These are phyloP conservation scores for Batrachochytrium dendrobatidis DNA, from an alignment of 371 early-diverging fungal genomes.

Conservation along the genomic window DNA sequence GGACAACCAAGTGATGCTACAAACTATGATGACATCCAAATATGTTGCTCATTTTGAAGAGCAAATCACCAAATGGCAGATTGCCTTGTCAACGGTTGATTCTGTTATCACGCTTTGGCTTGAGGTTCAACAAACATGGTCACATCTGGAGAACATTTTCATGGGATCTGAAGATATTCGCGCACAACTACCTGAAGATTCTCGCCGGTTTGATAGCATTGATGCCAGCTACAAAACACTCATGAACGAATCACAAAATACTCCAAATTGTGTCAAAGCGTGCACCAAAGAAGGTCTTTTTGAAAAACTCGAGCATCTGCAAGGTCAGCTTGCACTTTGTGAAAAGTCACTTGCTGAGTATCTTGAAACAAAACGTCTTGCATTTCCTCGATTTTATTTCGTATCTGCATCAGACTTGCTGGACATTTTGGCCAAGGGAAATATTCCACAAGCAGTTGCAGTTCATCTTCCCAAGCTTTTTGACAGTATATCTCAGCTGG, in stretches of 20 bases:
- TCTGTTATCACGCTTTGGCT: constrained; percentile 48
- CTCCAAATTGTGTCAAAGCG: constrained; percentile 49
- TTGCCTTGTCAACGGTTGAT: constrained; percentile 49
- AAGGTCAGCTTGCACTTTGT: constrained; percentile 51
- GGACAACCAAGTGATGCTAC: constrained; percentile 61
- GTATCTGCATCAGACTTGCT: constrained; percentile 53
- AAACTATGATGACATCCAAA: constrained; percentile 57
- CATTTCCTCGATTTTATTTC: constrained; percentile 60
- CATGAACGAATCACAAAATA: constrained; percentile 49
- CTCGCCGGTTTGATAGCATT: constrained; percentile 51
- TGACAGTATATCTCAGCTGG: constrained; percentile 46
- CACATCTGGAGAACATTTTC: constrained; percentile 55
- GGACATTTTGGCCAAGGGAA: constrained; percentile 60
- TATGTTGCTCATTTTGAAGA: constrained; percentile 53
- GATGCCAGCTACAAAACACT: constrained; percentile 47
- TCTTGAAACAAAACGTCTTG: constrained; percentile 54
- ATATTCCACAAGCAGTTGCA: constrained; percentile 48
- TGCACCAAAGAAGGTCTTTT: constrained; percentile 47
- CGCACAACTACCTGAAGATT: constrained; percentile 57
- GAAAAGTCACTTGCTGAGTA: constrained; percentile 59
- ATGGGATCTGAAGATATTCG: constrained; percentile 58
- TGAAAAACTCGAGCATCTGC: constrained; percentile 47
- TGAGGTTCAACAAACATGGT: constrained; percentile 59
- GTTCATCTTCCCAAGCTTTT: constrained; percentile 52
- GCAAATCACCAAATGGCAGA: constrained; percentile 57